Conservation (phyloP, 805 yeast genomes). For the Wickerhamomyces xylosicus region DNA sequence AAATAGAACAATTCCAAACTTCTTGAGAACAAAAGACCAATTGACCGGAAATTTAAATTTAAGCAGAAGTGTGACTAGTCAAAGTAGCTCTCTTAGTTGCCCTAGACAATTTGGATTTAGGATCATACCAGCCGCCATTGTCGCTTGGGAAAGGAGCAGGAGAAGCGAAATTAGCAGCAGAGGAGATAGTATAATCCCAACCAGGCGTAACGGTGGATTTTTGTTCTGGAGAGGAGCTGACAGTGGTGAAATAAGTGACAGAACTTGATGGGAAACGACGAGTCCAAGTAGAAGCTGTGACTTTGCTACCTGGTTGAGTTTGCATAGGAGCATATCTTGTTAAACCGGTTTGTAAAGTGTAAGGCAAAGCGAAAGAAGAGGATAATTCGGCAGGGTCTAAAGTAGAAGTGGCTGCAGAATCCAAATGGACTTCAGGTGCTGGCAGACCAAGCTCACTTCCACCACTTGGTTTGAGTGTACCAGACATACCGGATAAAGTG, state of each 20-base stretch:
- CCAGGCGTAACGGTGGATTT: constrained; percentile 75
- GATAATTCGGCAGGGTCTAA: constrained; percentile 33
- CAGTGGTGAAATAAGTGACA: constrained; percentile 47
- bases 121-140: constrained; percentile 52
- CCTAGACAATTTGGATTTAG: constrained; percentile 32
- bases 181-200: constrained; percentile 63
- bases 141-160: constrained; percentile 61
- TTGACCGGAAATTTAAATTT: no score
- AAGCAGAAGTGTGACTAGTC: constrained; percentile 4
- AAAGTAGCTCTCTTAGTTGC: constrained; percentile 1
- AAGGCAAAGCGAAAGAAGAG: constrained; percentile 55
- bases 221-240: constrained; percentile 21
- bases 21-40: no score
- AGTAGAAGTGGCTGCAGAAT: constrained; percentile 23
- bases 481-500: constrained; percentile 60
- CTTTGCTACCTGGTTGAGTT: constrained; percentile 63
- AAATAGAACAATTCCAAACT: no score
- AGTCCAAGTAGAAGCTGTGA: constrained; percentile 60
- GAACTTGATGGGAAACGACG: constrained; percentile 59
- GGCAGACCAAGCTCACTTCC: constrained; percentile 38
- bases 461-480: constrained; percentile 36
- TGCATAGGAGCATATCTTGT: constrained; percentile 92
- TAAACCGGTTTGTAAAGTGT: constrained; percentile 67
- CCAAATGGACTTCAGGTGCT: constrained; percentile 24
- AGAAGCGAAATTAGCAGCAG: constrained; percentile 58